Evolutionary conservation across 257 asterid species (phyloP).

Genomic region (Prunella vulgaris): DNA sequence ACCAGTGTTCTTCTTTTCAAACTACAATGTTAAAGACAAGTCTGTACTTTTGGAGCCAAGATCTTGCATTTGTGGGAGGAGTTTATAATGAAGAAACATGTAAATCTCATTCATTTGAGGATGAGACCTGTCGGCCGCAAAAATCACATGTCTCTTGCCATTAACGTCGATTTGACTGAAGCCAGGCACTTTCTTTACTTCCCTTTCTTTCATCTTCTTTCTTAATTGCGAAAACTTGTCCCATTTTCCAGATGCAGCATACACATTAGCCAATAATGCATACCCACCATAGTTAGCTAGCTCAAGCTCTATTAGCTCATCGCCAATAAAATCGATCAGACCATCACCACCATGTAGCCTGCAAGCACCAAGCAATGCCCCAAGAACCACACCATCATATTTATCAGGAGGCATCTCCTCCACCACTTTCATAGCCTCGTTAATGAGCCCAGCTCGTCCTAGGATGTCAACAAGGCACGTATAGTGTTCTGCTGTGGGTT

Average conservation of each 20-base stretch:
- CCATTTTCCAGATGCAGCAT: constrained; percentile 59
- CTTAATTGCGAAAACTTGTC: constrained; percentile 44
- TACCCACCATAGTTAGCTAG: constrained; percentile 51
- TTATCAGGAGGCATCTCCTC: constrained; percentile 48
- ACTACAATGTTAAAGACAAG: not conserved
- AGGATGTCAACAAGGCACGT: constrained; percentile 38
- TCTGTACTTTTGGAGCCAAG: constrained; percentile 13
- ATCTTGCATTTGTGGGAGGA: constrained; percentile 43
- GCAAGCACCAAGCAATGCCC: constrained; percentile 55
- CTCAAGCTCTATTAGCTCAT: constrained; percentile 47
- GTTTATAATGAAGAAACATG: constrained; percentile 34
- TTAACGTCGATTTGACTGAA: constrained; percentile 53
- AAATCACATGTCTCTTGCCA: constrained; percentile 45
- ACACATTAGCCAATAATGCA: constrained; percentile 41
- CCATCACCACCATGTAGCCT: constrained; percentile 47
- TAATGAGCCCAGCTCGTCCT: constrained; percentile 39
- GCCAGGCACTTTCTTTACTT: constrained; percentile 48
- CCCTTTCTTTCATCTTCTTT: constrained; percentile 52
- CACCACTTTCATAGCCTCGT: constrained; percentile 45
- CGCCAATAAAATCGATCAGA: constrained; percentile 35
- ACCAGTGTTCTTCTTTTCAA: no score
- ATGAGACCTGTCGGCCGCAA: constrained; percentile 48
- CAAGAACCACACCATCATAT: constrained; percentile 51
- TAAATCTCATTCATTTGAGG: constrained; percentile 45
- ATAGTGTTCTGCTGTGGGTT: constrained; percentile 48